Conservation (phyloP, 192 early-diverging fungal genomes). For the Coemansia pectinata region DNA sequence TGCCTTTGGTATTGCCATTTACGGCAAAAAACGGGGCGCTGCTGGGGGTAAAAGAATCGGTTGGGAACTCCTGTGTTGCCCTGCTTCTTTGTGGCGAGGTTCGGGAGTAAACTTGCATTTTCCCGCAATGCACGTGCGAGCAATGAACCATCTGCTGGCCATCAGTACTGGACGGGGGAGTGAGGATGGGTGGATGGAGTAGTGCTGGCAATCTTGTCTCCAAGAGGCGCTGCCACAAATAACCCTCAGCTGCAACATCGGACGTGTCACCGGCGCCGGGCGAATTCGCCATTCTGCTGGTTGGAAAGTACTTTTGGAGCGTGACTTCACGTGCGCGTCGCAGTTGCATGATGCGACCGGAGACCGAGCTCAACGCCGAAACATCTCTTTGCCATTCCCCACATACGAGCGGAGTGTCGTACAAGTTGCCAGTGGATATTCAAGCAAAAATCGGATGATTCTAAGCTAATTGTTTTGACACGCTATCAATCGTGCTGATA, state of each 20-base stretch:
- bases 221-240: background rate
- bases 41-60: background rate
- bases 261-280: background rate
- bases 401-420: background rate
- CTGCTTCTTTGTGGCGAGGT: background rate
- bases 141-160: background rate
- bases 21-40: background rate
- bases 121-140: background rate
- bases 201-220: background rate
- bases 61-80: conserved; percentile 1
- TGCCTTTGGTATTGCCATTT: background rate
- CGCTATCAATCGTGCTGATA: background rate
- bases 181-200: background rate
- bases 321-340: background rate
- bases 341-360: background rate
- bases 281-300: background rate
- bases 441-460: background rate
- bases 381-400: background rate
- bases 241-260: background rate
- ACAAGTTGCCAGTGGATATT: background rate
- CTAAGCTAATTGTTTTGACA: background rate
- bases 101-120: background rate
- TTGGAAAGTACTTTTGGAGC: background rate
- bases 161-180: background rate
- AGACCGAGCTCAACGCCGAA: background rate